Conservation (phyloP, 169 alveolate species). For the Plasmodium vivax region DNA sequence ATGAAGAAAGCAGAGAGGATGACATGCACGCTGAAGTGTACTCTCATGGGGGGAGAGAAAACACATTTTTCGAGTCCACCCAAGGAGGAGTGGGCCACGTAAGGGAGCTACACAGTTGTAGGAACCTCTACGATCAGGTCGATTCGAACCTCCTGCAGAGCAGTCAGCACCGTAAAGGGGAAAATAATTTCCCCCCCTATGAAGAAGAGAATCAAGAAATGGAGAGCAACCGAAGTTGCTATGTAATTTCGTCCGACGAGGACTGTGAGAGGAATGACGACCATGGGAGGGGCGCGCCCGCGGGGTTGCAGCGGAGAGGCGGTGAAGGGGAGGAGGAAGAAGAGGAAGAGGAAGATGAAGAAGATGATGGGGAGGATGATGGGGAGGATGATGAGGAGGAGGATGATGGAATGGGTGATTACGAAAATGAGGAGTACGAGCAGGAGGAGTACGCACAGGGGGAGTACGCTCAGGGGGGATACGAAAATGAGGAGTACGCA, state of each 20-base stretch:
- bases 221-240: constrained; percentile 33
- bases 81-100: background rate
- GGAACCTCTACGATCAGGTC: background rate
- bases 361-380: background rate
- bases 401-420: background rate
- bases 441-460: no score
- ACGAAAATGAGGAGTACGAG: background rate
- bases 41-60: background rate
- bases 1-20: background rate
- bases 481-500: no score
- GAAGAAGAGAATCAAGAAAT: constrained; percentile 11
- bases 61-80: background rate
- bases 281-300: background rate
- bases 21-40: background rate
- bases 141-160: background rate
- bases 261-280: constrained; percentile 4
- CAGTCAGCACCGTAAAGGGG: background rate
- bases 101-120: background rate
- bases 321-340: background rate
- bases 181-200: background rate
- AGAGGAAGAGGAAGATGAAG: background rate
- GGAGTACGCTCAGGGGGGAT: no score
- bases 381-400: background rate
- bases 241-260: constrained; percentile 48
- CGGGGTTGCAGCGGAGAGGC: background rate